A percentile compares a stretch with the other conserved stretches of the same genome.
phyloP scores from a whole-genome alignment of 148 eudicot species.

The Arctostaphylos glauca region DNA sequence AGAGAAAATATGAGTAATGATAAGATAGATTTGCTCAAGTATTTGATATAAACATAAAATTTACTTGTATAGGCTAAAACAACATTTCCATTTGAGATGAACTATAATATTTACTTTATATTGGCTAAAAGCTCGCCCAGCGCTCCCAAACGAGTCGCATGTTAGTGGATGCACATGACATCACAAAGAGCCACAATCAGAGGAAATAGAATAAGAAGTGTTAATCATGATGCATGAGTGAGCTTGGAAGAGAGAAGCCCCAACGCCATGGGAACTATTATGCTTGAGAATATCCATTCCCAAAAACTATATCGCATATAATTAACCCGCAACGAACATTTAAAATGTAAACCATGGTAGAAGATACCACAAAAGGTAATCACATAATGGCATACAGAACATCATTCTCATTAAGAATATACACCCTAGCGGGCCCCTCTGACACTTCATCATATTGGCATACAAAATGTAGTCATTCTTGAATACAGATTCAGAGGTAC shows the following conservation, averaged over 20 bases:
- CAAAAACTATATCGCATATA: background rate
- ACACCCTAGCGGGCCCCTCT: background rate
- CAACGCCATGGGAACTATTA: background rate
- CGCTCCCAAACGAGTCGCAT: background rate
- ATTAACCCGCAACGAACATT: background rate
- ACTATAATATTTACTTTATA: too few relatives aligned
- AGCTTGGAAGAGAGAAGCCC: background rate
- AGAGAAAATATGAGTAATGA: too few relatives aligned
- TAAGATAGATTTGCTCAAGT: too few relatives aligned
- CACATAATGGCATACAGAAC: background rate
- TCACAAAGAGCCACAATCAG: background rate
- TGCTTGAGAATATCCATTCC: background rate
- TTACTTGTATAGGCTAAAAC: too few relatives aligned
- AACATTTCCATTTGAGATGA: too few relatives aligned
- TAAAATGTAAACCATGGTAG: background rate
- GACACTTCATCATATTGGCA: background rate
- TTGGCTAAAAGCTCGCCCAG: too few relatives aligned
- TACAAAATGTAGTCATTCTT: background rate
- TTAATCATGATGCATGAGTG: background rate
- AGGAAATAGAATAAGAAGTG: background rate
- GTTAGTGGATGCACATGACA: background rate
- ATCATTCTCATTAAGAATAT: background rate
- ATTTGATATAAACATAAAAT: too few relatives aligned
- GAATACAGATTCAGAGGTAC: background rate
- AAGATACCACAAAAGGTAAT: background rate